Evolutionary conservation across 176 grass and related monocot species (phyloP).

Genomic region (Oryza longistaminata): DNA sequence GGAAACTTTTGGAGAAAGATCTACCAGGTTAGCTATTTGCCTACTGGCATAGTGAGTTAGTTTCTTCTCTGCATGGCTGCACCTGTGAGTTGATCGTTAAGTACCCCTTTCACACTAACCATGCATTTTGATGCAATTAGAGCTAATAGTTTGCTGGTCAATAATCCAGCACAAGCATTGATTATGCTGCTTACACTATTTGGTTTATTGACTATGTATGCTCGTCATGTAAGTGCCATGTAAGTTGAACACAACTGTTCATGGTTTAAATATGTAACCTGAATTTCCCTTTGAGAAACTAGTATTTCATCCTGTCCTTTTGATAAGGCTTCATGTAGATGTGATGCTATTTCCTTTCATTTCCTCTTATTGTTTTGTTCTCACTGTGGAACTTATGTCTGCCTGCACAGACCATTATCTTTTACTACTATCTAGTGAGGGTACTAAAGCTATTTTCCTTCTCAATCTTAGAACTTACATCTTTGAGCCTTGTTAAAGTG

Average conservation of each 20-base stretch:
- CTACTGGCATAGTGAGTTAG: not conserved
- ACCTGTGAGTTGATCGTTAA: not conserved
- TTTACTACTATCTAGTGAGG: not conserved
- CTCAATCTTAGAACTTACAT: not conserved
- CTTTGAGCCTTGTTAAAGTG: not conserved
- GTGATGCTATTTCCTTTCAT: not conserved
- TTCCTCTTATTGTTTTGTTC: not conserved
- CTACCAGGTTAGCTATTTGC: conserved; percentile 64
- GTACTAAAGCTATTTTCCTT: not conserved
- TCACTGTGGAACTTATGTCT: not conserved
- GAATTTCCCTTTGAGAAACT: not conserved
- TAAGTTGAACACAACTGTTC: not conserved
- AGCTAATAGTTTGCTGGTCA: not conserved
- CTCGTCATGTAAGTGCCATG: not conserved
- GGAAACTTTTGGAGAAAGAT: conserved; percentile 85
- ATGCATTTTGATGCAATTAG: not conserved
- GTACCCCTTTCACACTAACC: not conserved
- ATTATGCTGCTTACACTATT: not conserved
- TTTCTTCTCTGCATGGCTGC: not conserved
- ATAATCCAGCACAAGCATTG: not conserved
- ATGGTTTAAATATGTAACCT: not conserved
- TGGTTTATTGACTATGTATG: not conserved
- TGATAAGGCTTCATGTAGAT: not conserved
- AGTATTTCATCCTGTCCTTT: not conserved
- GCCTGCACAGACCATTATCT: not conserved